Evolutionary conservation across 2,329 filamentous ascomycete species (phyloP), one percentile per base, ranked within the genome.

Genomic region (Paecilomyces niveus): DNA sequence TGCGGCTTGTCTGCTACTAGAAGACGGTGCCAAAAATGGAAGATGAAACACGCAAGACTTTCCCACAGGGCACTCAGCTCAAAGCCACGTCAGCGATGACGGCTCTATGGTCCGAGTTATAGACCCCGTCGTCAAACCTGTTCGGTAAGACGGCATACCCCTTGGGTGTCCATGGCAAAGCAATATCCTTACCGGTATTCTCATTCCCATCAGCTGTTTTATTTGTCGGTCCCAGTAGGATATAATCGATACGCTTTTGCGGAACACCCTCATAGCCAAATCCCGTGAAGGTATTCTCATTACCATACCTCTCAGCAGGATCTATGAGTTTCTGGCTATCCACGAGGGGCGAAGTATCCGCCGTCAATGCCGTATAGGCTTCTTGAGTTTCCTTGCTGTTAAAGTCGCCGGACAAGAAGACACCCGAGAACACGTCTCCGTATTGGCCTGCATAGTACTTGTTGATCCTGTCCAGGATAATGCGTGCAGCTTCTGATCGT

Each of bases 391-490:
- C 76, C 60, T 79, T 68, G 55, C 79, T 82, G 62, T 86, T 86
- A 60, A 85, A 75, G 65, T 86, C 83, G 1, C 83, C 83, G 0
- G 78, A 73, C 2, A 86, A 70, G 62, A 84, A 79, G 29, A 80
- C 72, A 1, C 78, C 80, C 1, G 77, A 66, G 22, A 75, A 67
- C 22, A 62, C 49, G 8, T 65, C 55, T 6, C 63, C 61, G 31
- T 63, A 67, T n/a, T 64, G 56, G 3, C 65, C 65, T 26, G 61
- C 60, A 26, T 61, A 63, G 53, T 72, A 69, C 56, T 72, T 63
- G 39, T 71, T 62, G 49, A 83, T 75, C 54, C 75, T 71, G 4
- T 68, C 63, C 6, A 80, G 67, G 39, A 85, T 80, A n/a, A 85
- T 76, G 61, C 75, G 77, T 3, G 81, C 81, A 18, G 76, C 76